These are phyloP conservation scores for Seiridium unicorne DNA, from an alignment of 2,329 filamentous ascomycete species.

Conservation along the genomic window DNA sequence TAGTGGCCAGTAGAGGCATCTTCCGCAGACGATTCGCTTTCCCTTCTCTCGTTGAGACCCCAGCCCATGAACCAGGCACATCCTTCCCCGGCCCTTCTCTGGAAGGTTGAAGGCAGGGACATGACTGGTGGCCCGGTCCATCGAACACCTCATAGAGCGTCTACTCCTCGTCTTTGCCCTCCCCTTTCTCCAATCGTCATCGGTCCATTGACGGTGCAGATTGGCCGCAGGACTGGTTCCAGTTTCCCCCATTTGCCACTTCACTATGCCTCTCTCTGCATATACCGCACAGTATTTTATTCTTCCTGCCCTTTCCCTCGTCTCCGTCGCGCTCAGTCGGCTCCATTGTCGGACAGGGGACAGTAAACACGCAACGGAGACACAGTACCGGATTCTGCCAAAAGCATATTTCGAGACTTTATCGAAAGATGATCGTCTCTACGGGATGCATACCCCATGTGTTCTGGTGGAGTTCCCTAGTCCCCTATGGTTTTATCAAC, in stretches of 20 bases:
- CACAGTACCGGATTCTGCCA: conserved; percentile 28
- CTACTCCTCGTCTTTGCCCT: conserved; percentile 10
- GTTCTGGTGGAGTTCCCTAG: conserved; percentile 62
- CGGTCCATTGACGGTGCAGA: conserved; percentile 31
- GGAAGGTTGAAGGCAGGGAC: conserved; percentile 16
- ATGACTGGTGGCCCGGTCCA: conserved; percentile 23
- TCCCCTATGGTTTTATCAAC: conserved; percentile 66
- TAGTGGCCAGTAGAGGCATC: conserved; percentile 33
- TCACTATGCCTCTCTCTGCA: conserved; percentile 40
- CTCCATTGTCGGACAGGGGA: conserved; percentile 28
- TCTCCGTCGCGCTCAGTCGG: background rate
- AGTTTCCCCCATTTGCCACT: conserved; percentile 37
- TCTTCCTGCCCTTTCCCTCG: conserved; percentile 14
- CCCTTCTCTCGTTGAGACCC: conserved; percentile 19
- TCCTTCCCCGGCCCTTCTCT: conserved; percentile 26
- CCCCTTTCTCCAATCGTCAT: conserved; percentile 16
- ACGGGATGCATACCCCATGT: conserved; percentile 48
- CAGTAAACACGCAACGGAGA: conserved; percentile 21
- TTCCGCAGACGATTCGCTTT: conserved; percentile 25
- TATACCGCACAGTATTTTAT: conserved; percentile 29
- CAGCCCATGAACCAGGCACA: conserved; percentile 32
- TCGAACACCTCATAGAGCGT: conserved; percentile 19
- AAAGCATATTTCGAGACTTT: conserved; percentile 32
- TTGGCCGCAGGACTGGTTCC: conserved; percentile 37
- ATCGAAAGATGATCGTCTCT: conserved; percentile 48